A percentile compares a stretch with the other conserved stretches of the same genome.
Conservation (phyloP, 306 rosid species). For the Myrica gale region DNA sequence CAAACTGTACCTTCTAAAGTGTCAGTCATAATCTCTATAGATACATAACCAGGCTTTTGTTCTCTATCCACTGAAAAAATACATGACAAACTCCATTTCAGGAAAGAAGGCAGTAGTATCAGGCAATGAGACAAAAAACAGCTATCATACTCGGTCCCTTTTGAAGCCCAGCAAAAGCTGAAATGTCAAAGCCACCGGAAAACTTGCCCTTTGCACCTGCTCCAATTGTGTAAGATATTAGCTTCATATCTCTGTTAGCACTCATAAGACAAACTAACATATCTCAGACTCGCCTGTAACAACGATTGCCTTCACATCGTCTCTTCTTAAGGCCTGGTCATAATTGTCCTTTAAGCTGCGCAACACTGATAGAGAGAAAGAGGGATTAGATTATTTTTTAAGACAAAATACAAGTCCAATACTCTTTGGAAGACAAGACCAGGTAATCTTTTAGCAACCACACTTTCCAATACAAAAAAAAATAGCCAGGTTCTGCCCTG, state of each 20-base stretch:
- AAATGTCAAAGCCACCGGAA: slow-evolving; percentile 96
- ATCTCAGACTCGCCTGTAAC: slow-evolving; percentile 53
- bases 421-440: not conserved
- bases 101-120: not conserved
- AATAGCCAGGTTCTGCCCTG: not conserved
- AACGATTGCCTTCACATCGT: slow-evolving; percentile 92
- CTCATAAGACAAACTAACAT: slow-evolving; percentile 13
- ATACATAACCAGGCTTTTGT: slow-evolving; percentile 62
- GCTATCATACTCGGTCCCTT: slow-evolving; percentile 49
- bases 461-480: not conserved
- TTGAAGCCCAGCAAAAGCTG: slow-evolving; percentile 66
- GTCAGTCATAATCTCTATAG: slow-evolving; percentile 68
- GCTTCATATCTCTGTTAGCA: slow-evolving; percentile 15
- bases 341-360: slow-evolving; percentile 63
- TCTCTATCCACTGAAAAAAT: slow-evolving; percentile 28
- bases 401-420: not conserved
- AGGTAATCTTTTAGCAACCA: not conserved
- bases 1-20: slow-evolving; percentile 61
- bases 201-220: slow-evolving; percentile 84
- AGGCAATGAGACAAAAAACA: slow-evolving; percentile 12
- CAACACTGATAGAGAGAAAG: slow-evolving; percentile 45
- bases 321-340: slow-evolving; percentile 65
- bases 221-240: slow-evolving; percentile 24
- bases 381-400: not conserved
- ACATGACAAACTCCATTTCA: slow-evolving; percentile 19